Evolutionary conservation across 2,329 filamentous ascomycete species (phyloP), one percentile per base, ranked within the genome.

Genomic region (Westerdykella ornata): DNA sequence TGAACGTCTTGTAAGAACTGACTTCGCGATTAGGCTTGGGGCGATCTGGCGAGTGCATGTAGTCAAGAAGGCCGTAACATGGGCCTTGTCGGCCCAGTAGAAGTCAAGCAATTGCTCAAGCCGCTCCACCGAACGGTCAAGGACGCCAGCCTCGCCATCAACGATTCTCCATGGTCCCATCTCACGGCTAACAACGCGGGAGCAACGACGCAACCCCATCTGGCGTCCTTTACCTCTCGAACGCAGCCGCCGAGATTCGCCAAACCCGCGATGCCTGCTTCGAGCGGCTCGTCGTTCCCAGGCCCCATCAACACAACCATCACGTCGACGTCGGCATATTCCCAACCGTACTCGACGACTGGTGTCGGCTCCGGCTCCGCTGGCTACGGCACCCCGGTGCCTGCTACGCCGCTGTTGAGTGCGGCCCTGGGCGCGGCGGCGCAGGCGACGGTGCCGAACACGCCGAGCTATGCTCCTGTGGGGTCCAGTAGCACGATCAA

Each of bases 391-490:
- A 69, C 76, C 8, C 72, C 77, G 9, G 68, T 88, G 29, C 88
- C 89, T 7, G 88, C 92, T 56, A 96, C 89, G 1, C 89, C 90
- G 6, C 77, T 95, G 47, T 9, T 33, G n/a, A 92, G 86, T 54
- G 89, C 88, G 13, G 89, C 89, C 1, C 73, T 96, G 4, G 90
- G 89, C 0, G 88, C 89, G 5, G 89, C 89, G 15, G 86, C 88
- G 41, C 88, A 94, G 66, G 88, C 89, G 1, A 96, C 88, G 0
- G 82, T 95, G 9, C 85, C 87, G 3, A 85, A 86, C 38, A 65
- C 60, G 12, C 62, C 60, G 17, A 57, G 57, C 28, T 52, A 57
- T 32, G 29, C 43, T 38, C 29, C 20, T 28, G 11, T 16, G 6
- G 29, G 6, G 17, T 31, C 37, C 16, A 38, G 20, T 9, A 56